phyloP scores from a whole-genome alignment of 75 land plant species.

The Isoetes taiwanensis region DNA sequence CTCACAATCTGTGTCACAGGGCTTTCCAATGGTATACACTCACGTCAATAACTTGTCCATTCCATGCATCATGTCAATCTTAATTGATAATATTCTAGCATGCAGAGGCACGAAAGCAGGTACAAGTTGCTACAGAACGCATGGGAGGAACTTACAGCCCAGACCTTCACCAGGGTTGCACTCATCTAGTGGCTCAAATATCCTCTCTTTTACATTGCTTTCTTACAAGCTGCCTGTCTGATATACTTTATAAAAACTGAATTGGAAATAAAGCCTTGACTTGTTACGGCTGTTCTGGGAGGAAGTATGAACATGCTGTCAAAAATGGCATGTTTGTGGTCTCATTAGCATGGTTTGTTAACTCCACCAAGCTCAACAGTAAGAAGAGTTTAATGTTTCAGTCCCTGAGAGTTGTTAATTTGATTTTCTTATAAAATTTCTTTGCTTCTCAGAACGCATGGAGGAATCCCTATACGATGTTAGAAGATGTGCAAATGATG shows the following conservation, averaged over 20 bases:
- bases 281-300: constrained; percentile 61
- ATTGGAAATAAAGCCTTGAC: constrained; percentile 37
- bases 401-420: too few species aligned
- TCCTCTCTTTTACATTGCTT: constrained; percentile 43
- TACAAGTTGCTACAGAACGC: constrained; percentile 73
- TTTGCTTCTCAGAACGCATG: constrained; percentile 49
- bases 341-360: constrained; percentile 87
- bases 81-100: too few species aligned
- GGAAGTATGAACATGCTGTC: constrained; percentile 85
- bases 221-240: too few species aligned
- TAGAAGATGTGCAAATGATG: constrained; percentile 24
- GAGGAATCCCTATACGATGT: constrained; percentile 73
- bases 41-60: neutral
- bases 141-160: constrained; percentile 90
- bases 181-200: constrained; percentile 97
- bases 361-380: constrained; percentile 77
- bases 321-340: constrained; percentile 79
- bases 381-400: too few species aligned
- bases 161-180: constrained; percentile 74
- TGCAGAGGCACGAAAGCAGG: constrained; percentile 90
- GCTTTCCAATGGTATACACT: constrained; percentile 69
- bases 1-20: constrained; percentile 89
- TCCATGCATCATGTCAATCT: too few species aligned
- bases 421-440: too few species aligned
- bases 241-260: too few species aligned